Evolutionary conservation across 1,284 basidiomycete genomes (phyloP).

Genomic region (Ceratorhiza oryzae-sativae): DNA sequence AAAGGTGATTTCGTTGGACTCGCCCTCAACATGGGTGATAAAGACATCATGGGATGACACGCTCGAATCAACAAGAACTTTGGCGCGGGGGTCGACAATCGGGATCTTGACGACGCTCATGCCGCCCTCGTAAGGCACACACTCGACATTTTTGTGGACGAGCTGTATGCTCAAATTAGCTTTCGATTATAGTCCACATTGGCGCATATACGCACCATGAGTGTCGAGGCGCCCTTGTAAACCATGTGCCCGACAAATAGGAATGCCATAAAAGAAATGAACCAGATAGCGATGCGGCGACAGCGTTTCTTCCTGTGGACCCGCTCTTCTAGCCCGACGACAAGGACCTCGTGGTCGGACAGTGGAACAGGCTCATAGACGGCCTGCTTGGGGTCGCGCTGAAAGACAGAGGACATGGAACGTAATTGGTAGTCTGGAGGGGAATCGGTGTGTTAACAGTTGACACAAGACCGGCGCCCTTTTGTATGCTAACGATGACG

Average conservation of each 20-base stretch:
- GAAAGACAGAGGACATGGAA: background rate
- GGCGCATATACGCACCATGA: background rate
- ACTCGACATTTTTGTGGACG: slow-evolving; percentile 2
- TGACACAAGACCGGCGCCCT: background rate
- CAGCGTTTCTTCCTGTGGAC: background rate
- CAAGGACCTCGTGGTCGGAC: background rate
- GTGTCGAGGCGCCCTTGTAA: background rate
- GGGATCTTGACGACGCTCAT: slow-evolving; percentile 5
- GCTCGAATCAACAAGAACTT: slow-evolving; percentile 13
- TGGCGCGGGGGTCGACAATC: background rate
- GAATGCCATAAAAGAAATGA: slow-evolving; percentile 1
- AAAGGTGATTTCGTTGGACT: slow-evolving; percentile 8
- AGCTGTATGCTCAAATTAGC: background rate
- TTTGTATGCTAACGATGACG: background rate
- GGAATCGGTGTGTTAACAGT: background rate
- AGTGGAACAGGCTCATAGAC: background rate
- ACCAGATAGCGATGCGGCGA: background rate
- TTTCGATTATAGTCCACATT: background rate
- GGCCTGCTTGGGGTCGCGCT: background rate
- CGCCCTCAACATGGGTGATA: slow-evolving; percentile 7
- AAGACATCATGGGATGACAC: slow-evolving; percentile 16
- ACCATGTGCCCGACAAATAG: background rate
- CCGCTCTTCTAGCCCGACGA: slow-evolving; percentile 2
- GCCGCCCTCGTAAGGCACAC: slow-evolving; percentile 28
- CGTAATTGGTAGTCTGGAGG: background rate